Evolutionary conservation across 129 eudicot species (phyloP), one percentile per base, ranked within the genome.

Genomic region (Flaveria sonorensis): DNA sequence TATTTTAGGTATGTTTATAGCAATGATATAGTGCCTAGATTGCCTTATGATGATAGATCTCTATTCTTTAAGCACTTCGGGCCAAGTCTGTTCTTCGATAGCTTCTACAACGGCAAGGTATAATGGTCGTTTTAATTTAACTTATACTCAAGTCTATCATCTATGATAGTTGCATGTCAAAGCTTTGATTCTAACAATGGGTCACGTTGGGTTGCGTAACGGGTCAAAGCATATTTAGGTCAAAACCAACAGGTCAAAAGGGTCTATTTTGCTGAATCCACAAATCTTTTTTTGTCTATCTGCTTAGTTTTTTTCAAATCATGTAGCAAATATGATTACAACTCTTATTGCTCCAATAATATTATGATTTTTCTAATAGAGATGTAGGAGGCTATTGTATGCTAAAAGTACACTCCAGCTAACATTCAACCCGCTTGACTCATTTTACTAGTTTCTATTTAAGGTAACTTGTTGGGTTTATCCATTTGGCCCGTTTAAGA

Each of bases 1-100:
- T 90, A 93, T 81, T 77, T 47, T 51, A 87, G 98, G 70, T 84
- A 88, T 77, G 95, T 93, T 19, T 88, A 90, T 66, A 63, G 84
- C 72, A 86, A 85, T 77, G 98, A 93, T 43, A 39, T 88, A 8
- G 98, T 93, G 71, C 91, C 98, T 28, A 85, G 95, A 59, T 61
- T 93, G 84, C 98, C 98, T 7, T 88, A 74, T 40, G 98, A 93
- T 78, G 89, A 85, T 19, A 83, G 50, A 8, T 61, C 91, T 36
- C 39, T 88, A 53, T 73, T 87, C 67, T 93, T 64, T 78, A 93
- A 88, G 88, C 98, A 93, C 80, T 93, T 93, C 47, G 98, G 98
- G 40, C 45, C 76, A 0, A 86, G 83, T 61, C 65, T 90, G 0
- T 91, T 86, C 88, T 90, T 75, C 80, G 62, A 90, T 79, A 85